A percentile compares a stretch with the other conserved stretches of the same genome.
Evolutionary conservation across 2,329 filamentous ascomycete genomes (phyloP).

Genomic region (Amesomyces nigricolor): DNA sequence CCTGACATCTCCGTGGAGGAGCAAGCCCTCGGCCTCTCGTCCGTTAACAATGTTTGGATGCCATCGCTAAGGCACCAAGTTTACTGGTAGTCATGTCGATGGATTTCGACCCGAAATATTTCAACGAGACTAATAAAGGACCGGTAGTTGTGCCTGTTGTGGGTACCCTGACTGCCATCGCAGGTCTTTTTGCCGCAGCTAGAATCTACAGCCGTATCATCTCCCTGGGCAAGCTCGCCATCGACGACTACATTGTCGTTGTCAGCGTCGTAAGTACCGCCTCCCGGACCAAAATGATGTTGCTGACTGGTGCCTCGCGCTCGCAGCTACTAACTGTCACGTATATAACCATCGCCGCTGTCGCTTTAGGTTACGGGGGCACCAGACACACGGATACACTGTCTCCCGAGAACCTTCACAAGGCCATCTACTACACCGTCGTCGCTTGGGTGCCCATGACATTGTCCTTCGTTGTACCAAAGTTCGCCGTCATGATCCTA

Average conservation of each 20-base stretch:
- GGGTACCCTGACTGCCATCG: constrained; percentile 10
- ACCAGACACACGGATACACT: constrained; percentile 36
- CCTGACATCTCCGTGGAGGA: too few species aligned
- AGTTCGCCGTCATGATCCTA: constrained; percentile 38
- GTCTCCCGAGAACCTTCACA: constrained; percentile 26
- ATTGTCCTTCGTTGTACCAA: constrained; percentile 37
- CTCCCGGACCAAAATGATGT: background rate
- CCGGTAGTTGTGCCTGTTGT: constrained; percentile 18
- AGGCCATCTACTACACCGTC: constrained; percentile 33
- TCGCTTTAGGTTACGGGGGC: constrained; percentile 35
- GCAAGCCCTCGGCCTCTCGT: too few species aligned
- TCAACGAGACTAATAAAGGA: constrained; percentile 11
- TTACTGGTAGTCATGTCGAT: too few species aligned
- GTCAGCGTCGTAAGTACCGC: constrained; percentile 14
- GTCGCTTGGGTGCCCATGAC: constrained; percentile 36
- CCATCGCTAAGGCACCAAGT: too few species aligned
- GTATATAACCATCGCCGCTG: constrained; percentile 32
- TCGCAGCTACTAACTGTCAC: constrained; percentile 11
- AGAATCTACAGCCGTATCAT: constrained; percentile 20
- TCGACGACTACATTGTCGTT: constrained; percentile 21
- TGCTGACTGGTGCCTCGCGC: background rate
- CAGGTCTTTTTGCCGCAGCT: constrained; percentile 17
- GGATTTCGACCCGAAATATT: too few species aligned
- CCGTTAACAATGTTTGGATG: too few species aligned
- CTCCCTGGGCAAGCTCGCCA: constrained; percentile 9